Conservation (phyloP, 2,329 filamentous ascomycete genomes). For the Sporothrix mexicana region DNA sequence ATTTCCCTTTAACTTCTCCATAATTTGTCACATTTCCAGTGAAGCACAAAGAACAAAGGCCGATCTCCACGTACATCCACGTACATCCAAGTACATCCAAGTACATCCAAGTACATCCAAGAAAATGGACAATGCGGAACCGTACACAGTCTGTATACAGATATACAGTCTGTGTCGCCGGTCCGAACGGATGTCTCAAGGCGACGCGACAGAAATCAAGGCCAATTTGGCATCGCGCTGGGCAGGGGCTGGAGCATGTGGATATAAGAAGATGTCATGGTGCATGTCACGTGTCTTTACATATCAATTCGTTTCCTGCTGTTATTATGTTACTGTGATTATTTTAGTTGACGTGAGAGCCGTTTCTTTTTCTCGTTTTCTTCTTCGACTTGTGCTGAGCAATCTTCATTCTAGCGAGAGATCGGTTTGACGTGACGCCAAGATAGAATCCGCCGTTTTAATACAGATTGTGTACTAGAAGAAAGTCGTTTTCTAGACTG, state of each 20-base stretch:
- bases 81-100: neutral
- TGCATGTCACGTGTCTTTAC: neutral
- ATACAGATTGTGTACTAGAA: no score
- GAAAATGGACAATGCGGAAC: no score
- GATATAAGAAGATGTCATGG: neutral
- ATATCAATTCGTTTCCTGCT: neutral
- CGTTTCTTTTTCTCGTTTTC: neutral
- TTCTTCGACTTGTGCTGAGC: neutral
- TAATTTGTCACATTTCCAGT: neutral
- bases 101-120: neutral
- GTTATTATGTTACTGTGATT: neutral
- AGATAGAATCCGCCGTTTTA: no score
- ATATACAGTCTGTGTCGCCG: neutral
- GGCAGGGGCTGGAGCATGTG: neutral
- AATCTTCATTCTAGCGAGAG: neutral
- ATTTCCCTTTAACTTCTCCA: neutral
- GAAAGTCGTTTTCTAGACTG: no score
- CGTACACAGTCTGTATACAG: no score
- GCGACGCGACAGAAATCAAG: neutral
- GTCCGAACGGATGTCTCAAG: neutral
- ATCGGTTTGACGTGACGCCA: no score
- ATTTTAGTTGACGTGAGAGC: neutral
- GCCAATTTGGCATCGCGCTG: neutral
- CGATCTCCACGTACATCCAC: neutral
- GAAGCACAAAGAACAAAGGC: neutral